Base-by-base conservation (phyloP, 768 basidiomycete species). In the Serpula lacrymans region DNA sequence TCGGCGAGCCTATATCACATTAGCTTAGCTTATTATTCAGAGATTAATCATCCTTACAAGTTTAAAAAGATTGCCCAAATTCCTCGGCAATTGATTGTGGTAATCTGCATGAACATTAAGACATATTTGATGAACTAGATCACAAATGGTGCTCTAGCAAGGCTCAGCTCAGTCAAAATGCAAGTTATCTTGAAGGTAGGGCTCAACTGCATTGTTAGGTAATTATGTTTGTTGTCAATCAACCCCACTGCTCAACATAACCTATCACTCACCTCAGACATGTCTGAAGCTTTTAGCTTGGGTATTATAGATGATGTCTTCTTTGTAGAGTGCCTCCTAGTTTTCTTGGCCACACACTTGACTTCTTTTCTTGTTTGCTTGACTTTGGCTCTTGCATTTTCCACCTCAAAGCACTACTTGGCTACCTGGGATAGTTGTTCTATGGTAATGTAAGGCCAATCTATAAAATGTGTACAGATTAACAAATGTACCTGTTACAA, bases 1-100 rank as follows among this genome's bases (percentile, higher is more conserved):
- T n/a, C 47, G 21, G 12, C 36, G 25, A 14, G 45, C 32, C 42
- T 45, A 33, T 6, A 7, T 14, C 14, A 7, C 31, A 33, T 14
- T 6, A 8, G n/a, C 6, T 18, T 14, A 33, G n/a, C n/a, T n/a
- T 33, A 33, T 14, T 6, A n/a, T 14, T 8, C 31, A 6, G 31
- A 6, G 31, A 33, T 8, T 33, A 18, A 6, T 33, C 14, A 6
- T 8, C 8, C 31, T 33, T 18, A 33, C 31, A 6, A 33, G n/a
- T 14, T 33, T 33, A 14, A 33, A 33, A 6, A 33, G 31, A n/a
- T 33, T 33, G 14, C n/a, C n/a, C 14, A 33, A 14, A 6, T 7
- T 6, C 6, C n/a, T 14, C 6, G 31, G 6, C n/a, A 18, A 18
- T 18, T 33, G 31, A 6, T 33, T 14, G n/a, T 8, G 14, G 20